These are phyloP conservation scores for Marvania coccoides DNA, from an alignment of 139 green algal species.

Conservation along the genomic window DNA sequence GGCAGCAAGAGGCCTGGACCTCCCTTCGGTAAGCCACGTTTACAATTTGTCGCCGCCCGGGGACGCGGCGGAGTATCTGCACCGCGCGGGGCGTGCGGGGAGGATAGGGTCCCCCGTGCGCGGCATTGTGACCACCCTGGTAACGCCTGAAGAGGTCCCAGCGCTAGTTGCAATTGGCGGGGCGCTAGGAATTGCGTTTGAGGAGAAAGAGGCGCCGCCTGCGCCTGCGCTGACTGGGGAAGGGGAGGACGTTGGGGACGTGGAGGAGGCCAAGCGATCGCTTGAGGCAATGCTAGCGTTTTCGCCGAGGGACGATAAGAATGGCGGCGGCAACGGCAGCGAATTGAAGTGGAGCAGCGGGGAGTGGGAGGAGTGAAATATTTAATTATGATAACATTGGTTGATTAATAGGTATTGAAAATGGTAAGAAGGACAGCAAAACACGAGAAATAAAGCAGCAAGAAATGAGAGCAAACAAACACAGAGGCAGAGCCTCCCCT, in stretches of 20 bases:
- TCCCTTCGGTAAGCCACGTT: constrained; percentile 77
- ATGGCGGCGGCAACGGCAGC: not conserved
- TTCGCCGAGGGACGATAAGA: not conserved
- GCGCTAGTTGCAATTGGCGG: constrained; percentile 33
- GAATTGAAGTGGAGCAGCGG: not conserved
- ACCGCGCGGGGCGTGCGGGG: constrained; percentile 67
- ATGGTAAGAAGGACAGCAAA: not conserved
- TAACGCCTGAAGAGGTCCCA: constrained; percentile 28
- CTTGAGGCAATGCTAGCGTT: constrained; percentile 1
- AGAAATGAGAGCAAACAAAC: not conserved
- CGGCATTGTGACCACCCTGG: constrained; percentile 55
- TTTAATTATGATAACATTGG: not conserved
- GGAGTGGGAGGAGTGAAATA: not conserved
- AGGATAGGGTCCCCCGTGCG: constrained; percentile 49
- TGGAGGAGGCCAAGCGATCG: constrained; percentile 7
- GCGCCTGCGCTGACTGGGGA: not conserved
- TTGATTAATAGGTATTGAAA: not conserved
- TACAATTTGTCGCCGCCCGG: constrained; percentile 63
- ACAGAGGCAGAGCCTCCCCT: not conserved
- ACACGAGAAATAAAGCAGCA: not conserved
- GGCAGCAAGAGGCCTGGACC: constrained; percentile 68
- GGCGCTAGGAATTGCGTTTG: constrained; percentile 38
- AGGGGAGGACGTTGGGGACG: not conserved
- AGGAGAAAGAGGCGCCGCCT: constrained; percentile 4
- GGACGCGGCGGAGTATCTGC: constrained; percentile 63